Conservation (phyloP, 148 eudicot genomes). For the Tetragonia tetragonoides region DNA sequence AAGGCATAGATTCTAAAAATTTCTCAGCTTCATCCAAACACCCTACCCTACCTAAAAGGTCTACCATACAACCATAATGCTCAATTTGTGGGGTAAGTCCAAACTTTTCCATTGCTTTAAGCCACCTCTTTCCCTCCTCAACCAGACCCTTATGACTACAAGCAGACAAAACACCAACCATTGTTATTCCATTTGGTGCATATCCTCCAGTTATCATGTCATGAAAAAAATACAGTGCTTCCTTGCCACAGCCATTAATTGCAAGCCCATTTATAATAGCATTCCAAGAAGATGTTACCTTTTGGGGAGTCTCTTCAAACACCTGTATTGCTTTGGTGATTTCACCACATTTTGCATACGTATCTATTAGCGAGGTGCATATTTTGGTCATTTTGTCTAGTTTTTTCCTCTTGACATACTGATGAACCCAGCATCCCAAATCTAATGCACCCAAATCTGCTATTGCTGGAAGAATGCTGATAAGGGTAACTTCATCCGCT, state of each 20-base stretch:
- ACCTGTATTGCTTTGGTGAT: conserved; percentile 50
- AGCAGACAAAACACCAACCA: conserved; percentile 74
- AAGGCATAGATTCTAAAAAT: conserved; percentile 66
- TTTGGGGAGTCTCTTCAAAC: conserved; percentile 42
- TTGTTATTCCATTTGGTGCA: conserved; percentile 61
- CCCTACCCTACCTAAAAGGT: conserved; percentile 74
- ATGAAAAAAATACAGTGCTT: conserved; percentile 53
- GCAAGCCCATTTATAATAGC: conserved; percentile 84
- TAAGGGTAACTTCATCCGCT: conserved; percentile 65
- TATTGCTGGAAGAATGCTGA: conserved; percentile 77
- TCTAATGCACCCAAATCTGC: conserved; percentile 81
- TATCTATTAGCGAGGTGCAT: conserved; percentile 67
- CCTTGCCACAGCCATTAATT: conserved; percentile 59
- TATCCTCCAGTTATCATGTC: conserved; percentile 51
- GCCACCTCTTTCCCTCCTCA: conserved; percentile 71
- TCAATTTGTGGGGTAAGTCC: conserved; percentile 53
- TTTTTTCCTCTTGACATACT: conserved; percentile 52
- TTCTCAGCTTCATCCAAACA: conserved; percentile 73
- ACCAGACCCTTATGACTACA: conserved; percentile 83
- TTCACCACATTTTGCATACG: conserved; percentile 89
- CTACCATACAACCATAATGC: conserved; percentile 82
- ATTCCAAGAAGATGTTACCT: conserved; percentile 68
- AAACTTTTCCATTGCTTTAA: conserved; percentile 46
- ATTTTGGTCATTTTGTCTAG: conserved; percentile 54
- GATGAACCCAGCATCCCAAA: conserved; percentile 66